Percentiles rank a stretch among this genome's conserved stretches.
phyloP scores from a whole-genome alignment of 2,329 filamentous ascomycete genomes.

The Immersiporthe knoxdaviesiana region DNA sequence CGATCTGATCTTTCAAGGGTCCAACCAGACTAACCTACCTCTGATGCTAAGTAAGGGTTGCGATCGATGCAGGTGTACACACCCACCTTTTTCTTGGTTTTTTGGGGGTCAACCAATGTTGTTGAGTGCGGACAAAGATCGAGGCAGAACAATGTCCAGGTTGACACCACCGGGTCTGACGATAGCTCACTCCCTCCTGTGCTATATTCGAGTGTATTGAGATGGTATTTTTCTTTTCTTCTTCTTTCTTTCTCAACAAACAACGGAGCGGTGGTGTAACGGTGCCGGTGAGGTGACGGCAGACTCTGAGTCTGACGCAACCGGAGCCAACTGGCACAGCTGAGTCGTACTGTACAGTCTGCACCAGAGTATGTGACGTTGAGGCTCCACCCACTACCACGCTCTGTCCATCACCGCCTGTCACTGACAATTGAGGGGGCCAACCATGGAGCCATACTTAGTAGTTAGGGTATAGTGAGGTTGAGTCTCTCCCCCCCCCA shows the following conservation, averaged over 20 bases:
- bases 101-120: background rate
- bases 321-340: constrained; percentile 10
- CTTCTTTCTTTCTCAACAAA: too few relatives aligned
- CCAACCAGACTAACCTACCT: constrained; percentile 4
- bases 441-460: background rate
- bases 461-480: constrained; percentile 14
- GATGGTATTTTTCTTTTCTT: background rate
- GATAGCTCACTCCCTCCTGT: background rate
- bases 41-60: background rate
- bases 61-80: constrained; percentile 7
- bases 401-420: background rate
- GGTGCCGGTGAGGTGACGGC: background rate
- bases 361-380: constrained; percentile 8
- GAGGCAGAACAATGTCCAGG: background rate
- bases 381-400: background rate
- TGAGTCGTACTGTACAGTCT: background rate
- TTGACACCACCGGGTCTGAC: background rate
- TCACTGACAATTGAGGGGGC: background rate
- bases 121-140: background rate
- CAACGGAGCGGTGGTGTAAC: background rate
- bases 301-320: constrained; percentile 11
- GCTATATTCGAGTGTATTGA: background rate
- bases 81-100: background rate
- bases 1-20: constrained; percentile 7
- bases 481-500: constrained; percentile 27